Evolutionary conservation across 1,139 yeast species (phyloP).

Genomic region (Taiozyma onychis): DNA sequence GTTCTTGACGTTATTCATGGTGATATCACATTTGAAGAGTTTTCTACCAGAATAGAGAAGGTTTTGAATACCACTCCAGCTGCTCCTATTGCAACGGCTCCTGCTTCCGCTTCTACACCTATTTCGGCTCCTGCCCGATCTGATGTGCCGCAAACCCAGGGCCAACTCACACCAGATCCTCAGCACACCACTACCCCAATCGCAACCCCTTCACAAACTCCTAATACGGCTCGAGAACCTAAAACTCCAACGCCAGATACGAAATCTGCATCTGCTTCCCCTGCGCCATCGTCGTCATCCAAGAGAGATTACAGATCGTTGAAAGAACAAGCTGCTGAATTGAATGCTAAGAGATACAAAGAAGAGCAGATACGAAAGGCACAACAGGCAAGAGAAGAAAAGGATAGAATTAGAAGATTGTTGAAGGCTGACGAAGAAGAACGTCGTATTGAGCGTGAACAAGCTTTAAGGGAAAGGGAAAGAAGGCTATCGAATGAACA

Average conservation of each 20-base stretch:
- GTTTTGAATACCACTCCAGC: slow-evolving; percentile 11
- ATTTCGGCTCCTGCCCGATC: background rate
- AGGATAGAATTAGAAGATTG: slow-evolving; percentile 45
- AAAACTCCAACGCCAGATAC: background rate
- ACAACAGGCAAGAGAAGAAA: slow-evolving; percentile 40
- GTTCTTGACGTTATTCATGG: slow-evolving; percentile 38
- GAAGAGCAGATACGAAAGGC: slow-evolving; percentile 35
- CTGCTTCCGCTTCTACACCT: background rate
- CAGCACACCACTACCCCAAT: slow-evolving; percentile 5
- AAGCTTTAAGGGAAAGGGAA: slow-evolving; percentile 11
- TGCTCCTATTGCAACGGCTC: background rate
- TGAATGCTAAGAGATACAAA: slow-evolving; percentile 34
- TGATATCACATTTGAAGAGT: background rate
- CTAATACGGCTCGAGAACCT: background rate
- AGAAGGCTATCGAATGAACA: slow-evolving; percentile 17
- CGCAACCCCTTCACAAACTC: background rate
- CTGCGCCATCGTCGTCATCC: slow-evolving; percentile 5
- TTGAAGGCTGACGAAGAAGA: slow-evolving; percentile 48
- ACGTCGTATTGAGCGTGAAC: slow-evolving; percentile 24
- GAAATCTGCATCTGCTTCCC: background rate
- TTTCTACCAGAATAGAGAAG: slow-evolving; percentile 22
- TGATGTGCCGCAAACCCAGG: background rate
- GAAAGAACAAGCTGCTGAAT: slow-evolving; percentile 35
- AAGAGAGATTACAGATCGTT: slow-evolving; percentile 19
- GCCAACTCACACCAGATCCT: background rate